phyloP scores from a whole-genome alignment of 116 monocot genomes.

The Iris pallida region DNA sequence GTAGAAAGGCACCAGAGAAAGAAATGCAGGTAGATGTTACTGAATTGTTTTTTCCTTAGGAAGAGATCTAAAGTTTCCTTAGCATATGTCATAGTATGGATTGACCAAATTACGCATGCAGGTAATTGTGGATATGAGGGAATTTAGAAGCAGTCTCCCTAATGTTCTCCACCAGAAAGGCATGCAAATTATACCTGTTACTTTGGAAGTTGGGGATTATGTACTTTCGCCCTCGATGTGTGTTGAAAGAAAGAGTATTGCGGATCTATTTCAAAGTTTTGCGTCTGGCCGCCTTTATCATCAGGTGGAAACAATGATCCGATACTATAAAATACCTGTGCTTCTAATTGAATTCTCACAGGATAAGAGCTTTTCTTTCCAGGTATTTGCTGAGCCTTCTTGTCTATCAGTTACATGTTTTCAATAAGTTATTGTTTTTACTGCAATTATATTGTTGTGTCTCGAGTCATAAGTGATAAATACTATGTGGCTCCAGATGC shows the following conservation, averaged over 20 bases:
- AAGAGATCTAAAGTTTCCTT: not conserved
- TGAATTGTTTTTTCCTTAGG: not conserved
- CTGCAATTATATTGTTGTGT: constrained; percentile 1
- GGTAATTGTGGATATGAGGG: constrained; percentile 99
- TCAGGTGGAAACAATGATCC: constrained; percentile 92
- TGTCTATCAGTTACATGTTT: not conserved
- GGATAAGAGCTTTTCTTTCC: constrained; percentile 97
- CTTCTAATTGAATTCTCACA: constrained; percentile 98
- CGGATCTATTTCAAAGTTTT: constrained; percentile 90
- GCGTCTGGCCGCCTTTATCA: constrained; percentile 90
- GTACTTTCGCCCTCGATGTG: constrained; percentile 93
- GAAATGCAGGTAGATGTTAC: constrained; percentile 72
- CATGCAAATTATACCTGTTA: constrained; percentile 79
- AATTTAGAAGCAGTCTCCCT: constrained; percentile 98
- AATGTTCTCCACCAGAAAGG: constrained; percentile 98
- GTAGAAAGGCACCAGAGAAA: constrained; percentile 63
- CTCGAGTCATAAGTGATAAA: no score
- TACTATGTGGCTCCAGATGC: no score
- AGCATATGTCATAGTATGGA: not conserved
- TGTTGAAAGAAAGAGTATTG: constrained; percentile 97
- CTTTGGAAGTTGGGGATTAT: constrained; percentile 95
- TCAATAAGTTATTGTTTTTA: not conserved
- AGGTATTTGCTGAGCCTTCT: constrained; percentile 40
- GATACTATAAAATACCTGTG: constrained; percentile 91
- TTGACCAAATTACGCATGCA: constrained; percentile 14